These are phyloP conservation scores for Xylariaceae sp. DNA, from an alignment of 2,329 filamentous ascomycete species.

Conservation along the genomic window DNA sequence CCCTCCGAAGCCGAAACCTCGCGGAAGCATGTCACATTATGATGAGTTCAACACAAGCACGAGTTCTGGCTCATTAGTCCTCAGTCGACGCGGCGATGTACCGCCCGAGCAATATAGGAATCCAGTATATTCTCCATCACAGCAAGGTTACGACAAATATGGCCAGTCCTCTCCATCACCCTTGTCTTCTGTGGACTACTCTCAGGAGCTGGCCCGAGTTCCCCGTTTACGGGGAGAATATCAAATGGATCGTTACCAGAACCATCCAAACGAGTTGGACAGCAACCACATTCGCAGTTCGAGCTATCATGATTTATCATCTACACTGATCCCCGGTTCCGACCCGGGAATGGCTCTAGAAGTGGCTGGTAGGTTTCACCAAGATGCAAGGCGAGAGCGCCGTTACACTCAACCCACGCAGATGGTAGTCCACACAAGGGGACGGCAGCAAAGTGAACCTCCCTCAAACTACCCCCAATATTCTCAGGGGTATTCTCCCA, in stretches of 20 bases:
- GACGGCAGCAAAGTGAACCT: slow-evolving; percentile 34
- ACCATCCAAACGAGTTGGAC: slow-evolving; percentile 35
- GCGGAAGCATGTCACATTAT: slow-evolving; percentile 27
- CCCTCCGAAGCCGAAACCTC: slow-evolving; percentile 26
- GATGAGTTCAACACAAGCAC: slow-evolving; percentile 40
- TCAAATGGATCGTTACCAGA: slow-evolving; percentile 25
- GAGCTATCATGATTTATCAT: slow-evolving; percentile 45
- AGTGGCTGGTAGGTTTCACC: slow-evolving; percentile 54
- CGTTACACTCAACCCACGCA: slow-evolving; percentile 41
- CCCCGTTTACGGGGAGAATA: slow-evolving; percentile 24
- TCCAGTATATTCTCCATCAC: neutral
- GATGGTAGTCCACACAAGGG: slow-evolving; percentile 39
- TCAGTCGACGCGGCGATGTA: slow-evolving; percentile 36
- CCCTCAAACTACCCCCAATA: slow-evolving; percentile 24
- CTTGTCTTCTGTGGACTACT: slow-evolving; percentile 33
- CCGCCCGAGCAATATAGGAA: slow-evolving; percentile 9
- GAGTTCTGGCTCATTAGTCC: slow-evolving; percentile 43
- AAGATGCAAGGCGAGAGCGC: slow-evolving; percentile 47
- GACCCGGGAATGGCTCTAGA: slow-evolving; percentile 54
- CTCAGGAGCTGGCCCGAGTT: slow-evolving; percentile 26
- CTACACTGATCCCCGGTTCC: slow-evolving; percentile 58
- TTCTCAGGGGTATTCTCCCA: slow-evolving; percentile 22
- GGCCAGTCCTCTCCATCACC: slow-evolving; percentile 33
- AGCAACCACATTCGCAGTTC: slow-evolving; percentile 30
- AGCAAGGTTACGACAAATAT: slow-evolving; percentile 22